A percentile compares a stretch with the other conserved stretches of the same genome.
phyloP scores from a whole-genome alignment of 306 rosid genomes.

The Oemleria cerasiformis region DNA sequence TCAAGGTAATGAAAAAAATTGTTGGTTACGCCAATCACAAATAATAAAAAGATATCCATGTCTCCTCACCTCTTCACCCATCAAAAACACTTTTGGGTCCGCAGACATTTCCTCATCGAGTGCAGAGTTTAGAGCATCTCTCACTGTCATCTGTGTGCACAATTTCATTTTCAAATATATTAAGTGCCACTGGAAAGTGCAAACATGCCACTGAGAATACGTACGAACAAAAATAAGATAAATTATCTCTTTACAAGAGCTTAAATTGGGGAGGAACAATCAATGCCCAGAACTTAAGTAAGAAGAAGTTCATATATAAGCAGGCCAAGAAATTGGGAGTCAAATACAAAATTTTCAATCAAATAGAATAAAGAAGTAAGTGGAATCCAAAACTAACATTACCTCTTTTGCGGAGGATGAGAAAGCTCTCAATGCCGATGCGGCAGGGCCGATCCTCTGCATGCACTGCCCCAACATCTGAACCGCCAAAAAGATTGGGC shows the following conservation, averaged over 20 bases:
- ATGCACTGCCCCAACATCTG: conserved; percentile 28
- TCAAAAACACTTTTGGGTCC: conserved; percentile 89
- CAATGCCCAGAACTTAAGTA: neutral
- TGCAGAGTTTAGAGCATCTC: conserved; percentile 92
- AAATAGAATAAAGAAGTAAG: neutral
- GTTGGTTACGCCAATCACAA: neutral
- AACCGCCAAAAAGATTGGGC: neutral
- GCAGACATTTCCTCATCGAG: conserved; percentile 99
- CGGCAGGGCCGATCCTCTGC: conserved; percentile 62
- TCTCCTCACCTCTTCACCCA: conserved; percentile 90
- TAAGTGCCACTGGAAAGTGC: neutral
- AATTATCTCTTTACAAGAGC: neutral
- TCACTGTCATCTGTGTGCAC: conserved; percentile 66
- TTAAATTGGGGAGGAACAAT: neutral
- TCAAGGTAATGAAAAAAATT: neutral
- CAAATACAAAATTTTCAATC: neutral
- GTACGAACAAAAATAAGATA: neutral
- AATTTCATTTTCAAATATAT: conserved; percentile 14
- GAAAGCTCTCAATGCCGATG: conserved; percentile 52
- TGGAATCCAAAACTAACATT: neutral
- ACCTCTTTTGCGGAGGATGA: conserved; percentile 78
- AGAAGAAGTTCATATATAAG: neutral
- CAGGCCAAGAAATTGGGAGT: neutral
- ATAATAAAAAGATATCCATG: neutral
- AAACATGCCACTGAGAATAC: neutral